Percentiles rank a stretch among this genome's conserved stretches.
Conservation (phyloP, 306 rosid genomes). For the Sophora flavescens region DNA sequence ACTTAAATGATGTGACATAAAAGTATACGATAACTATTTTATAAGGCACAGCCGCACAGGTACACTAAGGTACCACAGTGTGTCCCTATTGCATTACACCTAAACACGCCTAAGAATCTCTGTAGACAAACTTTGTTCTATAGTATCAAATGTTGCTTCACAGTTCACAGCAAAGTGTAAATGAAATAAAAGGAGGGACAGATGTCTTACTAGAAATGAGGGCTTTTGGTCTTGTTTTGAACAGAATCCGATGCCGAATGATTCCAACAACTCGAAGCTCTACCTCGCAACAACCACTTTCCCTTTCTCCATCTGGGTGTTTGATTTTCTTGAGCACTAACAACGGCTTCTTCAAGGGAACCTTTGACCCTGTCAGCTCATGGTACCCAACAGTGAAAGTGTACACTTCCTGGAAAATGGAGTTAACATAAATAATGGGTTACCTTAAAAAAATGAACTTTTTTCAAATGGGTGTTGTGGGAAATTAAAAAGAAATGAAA, state of each 20-base stretch:
- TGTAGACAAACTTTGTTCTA: slow-evolving; percentile 18
- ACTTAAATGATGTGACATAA: background rate
- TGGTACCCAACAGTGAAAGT: slow-evolving; percentile 90
- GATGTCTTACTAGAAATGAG: slow-evolving; percentile 75
- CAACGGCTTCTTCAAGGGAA: slow-evolving; percentile 79
- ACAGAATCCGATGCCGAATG: slow-evolving; percentile 75
- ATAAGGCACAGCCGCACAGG: background rate
- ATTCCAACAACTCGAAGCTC: slow-evolving; percentile 83
- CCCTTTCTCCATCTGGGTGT: slow-evolving; percentile 41
- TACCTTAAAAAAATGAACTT: background rate
- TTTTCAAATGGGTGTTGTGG: background rate
- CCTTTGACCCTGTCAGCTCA: slow-evolving; percentile 82
- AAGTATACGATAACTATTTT: background rate
- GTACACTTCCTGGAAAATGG: slow-evolving; percentile 63
- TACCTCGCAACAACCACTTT: slow-evolving; percentile 39
- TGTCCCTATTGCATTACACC: background rate
- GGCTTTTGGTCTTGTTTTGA: slow-evolving; percentile 91
- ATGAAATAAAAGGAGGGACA: background rate
- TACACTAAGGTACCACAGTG: background rate
- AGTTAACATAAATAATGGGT: background rate
- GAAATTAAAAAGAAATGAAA: background rate
- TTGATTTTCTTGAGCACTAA: slow-evolving; percentile 80
- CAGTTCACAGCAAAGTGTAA: background rate
- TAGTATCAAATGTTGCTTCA: slow-evolving; percentile 21
- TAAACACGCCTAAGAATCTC: slow-evolving; percentile 6